Base-by-base conservation (phyloP, 1,139 yeast genomes). In the Debaryomyces fabryi region DNA sequence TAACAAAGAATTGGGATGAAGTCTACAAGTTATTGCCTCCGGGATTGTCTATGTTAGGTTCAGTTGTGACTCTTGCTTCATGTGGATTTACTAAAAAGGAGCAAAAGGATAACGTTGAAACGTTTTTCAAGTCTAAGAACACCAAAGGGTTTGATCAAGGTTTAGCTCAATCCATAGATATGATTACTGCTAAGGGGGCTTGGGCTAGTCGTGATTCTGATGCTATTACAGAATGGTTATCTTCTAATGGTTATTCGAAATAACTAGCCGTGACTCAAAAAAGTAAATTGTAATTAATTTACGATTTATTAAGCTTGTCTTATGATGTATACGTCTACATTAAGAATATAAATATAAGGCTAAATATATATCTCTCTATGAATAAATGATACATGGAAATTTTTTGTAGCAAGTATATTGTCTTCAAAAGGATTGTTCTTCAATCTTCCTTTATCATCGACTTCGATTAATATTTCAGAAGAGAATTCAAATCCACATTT, bases 91-190 rank as follows among this genome's bases (percentile, higher is more conserved):
- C 92, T 41, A 78, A 82, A 50, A 67, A 70, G 47, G 82, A 79
- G 44, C 85, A 84, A 58, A 80, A 82, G 56, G 72, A 76, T 12
- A 80, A 77, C 43, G 81, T 88, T 51, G 75, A 76, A 55, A 64
- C 65, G 45, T 89, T 88, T 74, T 88, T 87, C 63, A 69, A 58
- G 60, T 50, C 64, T 54, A 85, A 79, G 69, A 79, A 86, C 59
- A 83, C 88, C 53, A 83, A 82, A 63, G 95, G 92, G 44, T 87
- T 76, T 60, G 87, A 87, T 68, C 85, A 86, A 73, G 78, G 84
- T 50, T 76, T 88, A 62, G 87, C 86, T 13, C 91, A 85, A 70
- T 71, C 88, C 15, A 74, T 85, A 58, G 96, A 89, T 67, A 71
- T 81, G 43, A 76, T 88, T 52, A 72, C 79, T 41, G 70, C 90